A percentile compares a stretch with the other conserved stretches of the same genome.
These are phyloP conservation scores for Aspergillus puulaauensis DNA, from an alignment of 2,329 filamentous ascomycete genomes.

Conservation along the genomic window DNA sequence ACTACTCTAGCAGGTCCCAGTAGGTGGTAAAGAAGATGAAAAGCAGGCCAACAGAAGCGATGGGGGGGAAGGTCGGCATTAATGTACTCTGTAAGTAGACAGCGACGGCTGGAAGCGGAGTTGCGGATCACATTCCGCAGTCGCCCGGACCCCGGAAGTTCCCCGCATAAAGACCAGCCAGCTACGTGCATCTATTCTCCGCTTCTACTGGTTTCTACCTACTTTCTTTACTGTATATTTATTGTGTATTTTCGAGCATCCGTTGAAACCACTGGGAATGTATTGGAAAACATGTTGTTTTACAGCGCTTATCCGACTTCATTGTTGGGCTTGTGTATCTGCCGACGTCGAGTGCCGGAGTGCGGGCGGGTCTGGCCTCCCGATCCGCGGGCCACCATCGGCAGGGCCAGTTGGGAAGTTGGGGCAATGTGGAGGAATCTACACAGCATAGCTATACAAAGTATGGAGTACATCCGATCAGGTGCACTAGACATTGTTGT, in stretches of 20 bases:
- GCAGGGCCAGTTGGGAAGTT: background rate
- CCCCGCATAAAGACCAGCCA: conserved; percentile 11
- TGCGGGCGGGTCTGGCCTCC: conserved; percentile 11
- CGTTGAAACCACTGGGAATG: too few relatives aligned
- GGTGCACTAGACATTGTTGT: background rate
- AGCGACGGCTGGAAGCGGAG: conserved; percentile 18
- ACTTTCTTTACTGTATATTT: too few relatives aligned
- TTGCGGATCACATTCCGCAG: conserved; percentile 19
- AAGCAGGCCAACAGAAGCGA: background rate
- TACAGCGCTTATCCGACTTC: background rate
- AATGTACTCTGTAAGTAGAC: background rate
- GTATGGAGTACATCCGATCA: background rate
- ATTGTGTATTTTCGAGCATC: background rate
- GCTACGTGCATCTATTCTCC: background rate
- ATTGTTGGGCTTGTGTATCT: background rate
- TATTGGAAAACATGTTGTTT: background rate
- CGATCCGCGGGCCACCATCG: conserved; percentile 19
- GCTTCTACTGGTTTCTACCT: too few relatives aligned
- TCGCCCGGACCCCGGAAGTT: conserved; percentile 18
- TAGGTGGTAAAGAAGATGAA: background rate
- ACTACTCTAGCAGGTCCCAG: background rate
- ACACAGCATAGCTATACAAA: background rate
- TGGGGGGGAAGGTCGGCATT: background rate
- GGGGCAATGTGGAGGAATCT: too few relatives aligned
- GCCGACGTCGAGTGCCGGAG: background rate